A percentile compares a stretch with the other conserved stretches of the same genome.
Conservation (phyloP, 2,329 filamentous ascomycete species). For the Phaeosphaeriaceae sp. region DNA sequence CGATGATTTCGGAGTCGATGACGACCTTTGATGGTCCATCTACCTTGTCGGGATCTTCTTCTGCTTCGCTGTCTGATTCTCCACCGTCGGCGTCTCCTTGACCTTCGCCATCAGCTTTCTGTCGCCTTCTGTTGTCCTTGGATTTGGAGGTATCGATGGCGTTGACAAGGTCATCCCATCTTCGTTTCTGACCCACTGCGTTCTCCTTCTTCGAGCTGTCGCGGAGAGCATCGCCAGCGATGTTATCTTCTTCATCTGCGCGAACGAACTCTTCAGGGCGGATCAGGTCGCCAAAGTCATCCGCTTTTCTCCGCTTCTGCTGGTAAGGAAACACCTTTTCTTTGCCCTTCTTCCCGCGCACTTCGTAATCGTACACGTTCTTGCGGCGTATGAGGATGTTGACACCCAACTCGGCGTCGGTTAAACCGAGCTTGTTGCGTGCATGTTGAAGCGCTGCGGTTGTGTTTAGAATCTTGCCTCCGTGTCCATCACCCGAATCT, state of each 20-base stretch:
- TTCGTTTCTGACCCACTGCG: constrained; percentile 84
- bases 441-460: constrained; percentile 85
- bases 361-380: constrained; percentile 91
- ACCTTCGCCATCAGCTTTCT: constrained; percentile 50
- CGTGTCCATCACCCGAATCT: constrained; percentile 75
- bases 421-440: constrained; percentile 78
- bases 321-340: constrained; percentile 93
- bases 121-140: constrained; percentile 64
- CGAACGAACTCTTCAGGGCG: constrained; percentile 91
- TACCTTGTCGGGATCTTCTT: constrained; percentile 61
- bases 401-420: constrained; percentile 88
- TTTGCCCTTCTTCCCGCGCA: constrained; percentile 87
- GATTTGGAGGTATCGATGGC: constrained; percentile 47
- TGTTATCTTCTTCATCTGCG: constrained; percentile 86
- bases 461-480: constrained; percentile 89
- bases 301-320: constrained; percentile 76
- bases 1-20: constrained; percentile 68
- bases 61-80: constrained; percentile 56
- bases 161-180: constrained; percentile 77
- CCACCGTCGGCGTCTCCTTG: constrained; percentile 32
- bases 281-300: constrained; percentile 95
- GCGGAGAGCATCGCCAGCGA: constrained; percentile 69
- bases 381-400: constrained; percentile 89
- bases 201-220: constrained; percentile 58
- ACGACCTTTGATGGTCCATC: constrained; percentile 79